phyloP scores from a whole-genome alignment of 2,329 filamentous ascomycete genomes.

The Harringtonia aguacate region DNA sequence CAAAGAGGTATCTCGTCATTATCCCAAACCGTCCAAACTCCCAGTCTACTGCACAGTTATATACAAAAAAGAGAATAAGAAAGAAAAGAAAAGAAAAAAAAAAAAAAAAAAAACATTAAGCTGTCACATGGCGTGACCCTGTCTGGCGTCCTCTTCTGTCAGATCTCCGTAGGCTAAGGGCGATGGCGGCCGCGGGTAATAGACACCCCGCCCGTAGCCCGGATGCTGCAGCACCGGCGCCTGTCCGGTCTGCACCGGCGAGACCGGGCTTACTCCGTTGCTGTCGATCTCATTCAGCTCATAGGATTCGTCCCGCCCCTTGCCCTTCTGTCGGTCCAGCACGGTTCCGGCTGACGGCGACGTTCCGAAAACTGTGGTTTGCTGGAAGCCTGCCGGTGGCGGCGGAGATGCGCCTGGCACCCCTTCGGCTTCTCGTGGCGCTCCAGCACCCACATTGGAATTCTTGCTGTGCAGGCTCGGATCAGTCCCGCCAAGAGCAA shows the following conservation, averaged over 20 bases:
- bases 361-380: not conserved
- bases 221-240: conserved; percentile 35
- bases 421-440: conserved; percentile 1
- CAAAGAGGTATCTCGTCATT: not conserved
- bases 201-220: conserved; percentile 27
- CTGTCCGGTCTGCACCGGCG: conserved; percentile 11
- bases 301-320: conserved; percentile 29
- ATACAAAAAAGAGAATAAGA: not conserved
- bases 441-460: conserved; percentile 17
- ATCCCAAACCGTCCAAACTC: not conserved
- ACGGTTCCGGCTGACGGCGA: not conserved
- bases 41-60: not conserved
- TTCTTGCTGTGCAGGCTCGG: conserved; percentile 19
- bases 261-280: conserved; percentile 12
- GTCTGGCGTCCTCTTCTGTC: conserved; percentile 7
- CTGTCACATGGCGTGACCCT: conserved; percentile 2
- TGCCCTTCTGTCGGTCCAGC: conserved; percentile 27
- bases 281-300: conserved; percentile 37
- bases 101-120: not conserved
- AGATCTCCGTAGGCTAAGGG: conserved; percentile 3
- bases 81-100: not conserved
- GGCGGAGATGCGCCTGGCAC: too few species aligned
- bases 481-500: conserved; percentile 31
- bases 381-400: not conserved
- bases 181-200: conserved; percentile 7